Base-by-base conservation (phyloP, 202 grass and related monocot genomes). In the Hordeum pubiflorum region DNA sequence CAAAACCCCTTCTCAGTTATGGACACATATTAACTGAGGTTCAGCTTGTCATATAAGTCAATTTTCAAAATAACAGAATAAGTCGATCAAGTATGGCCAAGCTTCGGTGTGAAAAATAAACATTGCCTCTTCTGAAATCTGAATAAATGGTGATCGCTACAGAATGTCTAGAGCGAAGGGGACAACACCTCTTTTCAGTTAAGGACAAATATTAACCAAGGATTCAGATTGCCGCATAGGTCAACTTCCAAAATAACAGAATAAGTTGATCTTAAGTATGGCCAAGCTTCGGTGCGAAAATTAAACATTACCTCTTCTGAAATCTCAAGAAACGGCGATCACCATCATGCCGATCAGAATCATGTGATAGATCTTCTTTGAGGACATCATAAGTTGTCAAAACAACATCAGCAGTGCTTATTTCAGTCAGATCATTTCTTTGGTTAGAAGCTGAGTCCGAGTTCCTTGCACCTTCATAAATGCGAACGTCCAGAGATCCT, bases 311-410 rank as follows among this genome's bases (percentile, higher is more conserved):
- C 94, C 89, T 93, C 83, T 97, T 97, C 62, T 97, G 90, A 76
- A 88, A 97, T 86, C 95, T 94, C 68, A 97, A 89, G 79, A 94
- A 97, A 38, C 69, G 89, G 21, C 90, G 88, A 81, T 97, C 92
- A 41, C 92, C 95, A 88, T 91, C 79, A 75, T 94, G 90, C 58
- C 90, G 87, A 77, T 97, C 95, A 87, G 85, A 91, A 89, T 97
- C 95, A 91, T 97, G 95, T 23, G 95, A 97, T 69, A 97, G 79
- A 86, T 97, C 95, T 91, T 94, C 95, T 91, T 93, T 94, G 66
- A 97, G 74, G 48, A 94, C 88, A 88, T 97, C 95, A 88, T 97
- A 97, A 76, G 95, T 94, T 63, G 95, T 97, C 90, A 97, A 86
- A 75, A 97, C 95, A 83, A 94, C 73, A 74, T 97, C 95, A 89